Evolutionary conservation across 2,329 filamentous ascomycete species (phyloP).

Genomic region (Ophiostoma australiae): DNA sequence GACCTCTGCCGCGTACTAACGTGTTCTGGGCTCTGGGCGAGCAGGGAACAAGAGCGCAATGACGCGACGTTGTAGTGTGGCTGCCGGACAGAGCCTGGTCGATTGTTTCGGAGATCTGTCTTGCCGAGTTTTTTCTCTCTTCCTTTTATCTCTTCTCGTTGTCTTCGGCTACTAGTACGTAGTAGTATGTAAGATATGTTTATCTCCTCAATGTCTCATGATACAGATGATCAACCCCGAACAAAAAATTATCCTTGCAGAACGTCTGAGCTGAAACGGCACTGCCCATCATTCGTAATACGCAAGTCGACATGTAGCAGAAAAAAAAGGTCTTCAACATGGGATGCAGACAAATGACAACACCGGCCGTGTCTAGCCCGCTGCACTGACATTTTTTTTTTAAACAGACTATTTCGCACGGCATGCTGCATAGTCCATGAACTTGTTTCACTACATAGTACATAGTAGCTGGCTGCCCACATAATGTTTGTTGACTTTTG

Average conservation of each 20-base stretch:
- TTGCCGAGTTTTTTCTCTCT: not conserved
- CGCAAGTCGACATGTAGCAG: not conserved
- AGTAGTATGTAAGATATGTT: no score
- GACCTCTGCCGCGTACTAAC: conserved; percentile 1
- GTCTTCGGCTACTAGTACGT: no score
- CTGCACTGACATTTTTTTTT: not conserved
- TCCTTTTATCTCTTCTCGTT: not conserved
- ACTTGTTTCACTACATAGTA: not conserved
- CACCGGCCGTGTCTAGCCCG: not conserved
- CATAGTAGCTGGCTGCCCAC: not conserved
- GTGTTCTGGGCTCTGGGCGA: not conserved
- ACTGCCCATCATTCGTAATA: not conserved
- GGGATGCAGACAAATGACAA: not conserved
- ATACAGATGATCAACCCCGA: not conserved
- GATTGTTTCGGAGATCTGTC: conserved; percentile 19
- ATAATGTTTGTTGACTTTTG: conserved; percentile 18
- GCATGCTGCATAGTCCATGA: not conserved
- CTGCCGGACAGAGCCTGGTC: conserved; percentile 1
- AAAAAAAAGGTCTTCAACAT: not conserved
- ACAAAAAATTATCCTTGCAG: not conserved
- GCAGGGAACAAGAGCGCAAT: conserved; percentile 14
- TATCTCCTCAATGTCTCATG: not conserved
- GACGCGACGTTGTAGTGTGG: conserved; percentile 22
- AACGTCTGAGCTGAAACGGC: not conserved
- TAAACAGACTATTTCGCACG: not conserved